Percentiles rank a stretch among this genome's conserved stretches.
Evolutionary conservation across 225 moss, liverwort and hornwort genomes (phyloP).

Genomic region (Asterella californica): DNA sequence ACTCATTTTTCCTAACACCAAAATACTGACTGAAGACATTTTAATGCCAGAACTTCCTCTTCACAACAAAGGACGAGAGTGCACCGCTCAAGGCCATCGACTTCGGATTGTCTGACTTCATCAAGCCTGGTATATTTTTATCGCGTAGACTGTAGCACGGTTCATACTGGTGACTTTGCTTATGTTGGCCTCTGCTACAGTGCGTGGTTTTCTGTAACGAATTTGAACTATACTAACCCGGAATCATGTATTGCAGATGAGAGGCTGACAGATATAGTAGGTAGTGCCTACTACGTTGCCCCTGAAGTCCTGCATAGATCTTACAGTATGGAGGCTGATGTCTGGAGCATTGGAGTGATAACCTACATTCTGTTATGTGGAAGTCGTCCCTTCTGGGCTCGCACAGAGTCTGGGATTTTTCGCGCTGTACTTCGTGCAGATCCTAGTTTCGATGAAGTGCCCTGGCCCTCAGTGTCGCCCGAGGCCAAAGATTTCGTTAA

Average conservation of each 20-base stretch:
- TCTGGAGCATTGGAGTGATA: constrained; percentile 97
- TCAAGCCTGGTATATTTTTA: constrained; percentile 65
- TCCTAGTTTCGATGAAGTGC: constrained; percentile 91
- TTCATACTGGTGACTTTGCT: background rate
- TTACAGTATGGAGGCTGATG: constrained; percentile 98
- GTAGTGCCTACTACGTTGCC: constrained; percentile 94
- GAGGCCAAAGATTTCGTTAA: constrained; percentile 96
- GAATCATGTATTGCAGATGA: constrained; percentile 55
- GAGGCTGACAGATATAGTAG: constrained; percentile 90
- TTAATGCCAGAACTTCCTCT: constrained; percentile 73
- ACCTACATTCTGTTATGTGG: constrained; percentile 93
- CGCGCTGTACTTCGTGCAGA: constrained; percentile 89
- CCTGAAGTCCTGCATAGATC: constrained; percentile 92
- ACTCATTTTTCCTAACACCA: background rate
- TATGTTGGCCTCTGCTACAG: too few relatives aligned
- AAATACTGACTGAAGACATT: background rate
- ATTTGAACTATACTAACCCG: background rate
- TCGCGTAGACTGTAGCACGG: background rate
- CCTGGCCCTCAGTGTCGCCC: constrained; percentile 87
- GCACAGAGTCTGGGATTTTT: constrained; percentile 93
- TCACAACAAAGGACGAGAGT: constrained; percentile 87
- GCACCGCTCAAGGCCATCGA: constrained; percentile 94
- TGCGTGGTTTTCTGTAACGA: background rate
- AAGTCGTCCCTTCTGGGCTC: constrained; percentile 92
- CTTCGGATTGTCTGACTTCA: constrained; percentile 97